Base-by-base conservation (phyloP, 2,329 filamentous ascomycete species). In the Aureobasidium pullulans region DNA sequence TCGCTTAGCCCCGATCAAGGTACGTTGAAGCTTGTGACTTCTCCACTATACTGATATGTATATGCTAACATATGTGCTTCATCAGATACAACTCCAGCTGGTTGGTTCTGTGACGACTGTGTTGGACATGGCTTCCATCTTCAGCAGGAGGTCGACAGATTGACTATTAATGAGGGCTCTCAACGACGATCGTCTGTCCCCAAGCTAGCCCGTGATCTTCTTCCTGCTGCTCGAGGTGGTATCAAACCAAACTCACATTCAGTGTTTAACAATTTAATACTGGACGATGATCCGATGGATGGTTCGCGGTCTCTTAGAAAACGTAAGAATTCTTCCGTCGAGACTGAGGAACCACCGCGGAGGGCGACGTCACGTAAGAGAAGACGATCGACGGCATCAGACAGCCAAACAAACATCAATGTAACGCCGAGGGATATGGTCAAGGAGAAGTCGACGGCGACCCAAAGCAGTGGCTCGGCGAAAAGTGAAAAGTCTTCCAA, bases 241-340 rank as follows among this genome's bases (percentile, higher is more conserved):
- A 78, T 82, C 62, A 85, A 84, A 62, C 81, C 85, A 15, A 85
- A 85, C 62, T 89, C 88, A 15, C 87, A 90, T 71, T 91, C 89
- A 0, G 84, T 90, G 31, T 91, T 91, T 72, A 88, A 88, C 64
- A 85, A 85, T 59, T 76, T 88, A 10, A 85, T 88, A 39, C 78
- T 88, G 57, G 83, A 88, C 57, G 87, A 88, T 62, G 87, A 90
- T 67, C 81, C 86, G 7, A 79, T 87, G 76, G 88, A 93, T 71
- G 88, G 87, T 47, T 86, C 89, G 8, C 86, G 90, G 57, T 83
- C 88, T 34, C 76, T 96, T 61, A 83, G 92, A 62, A 96, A 96
- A 74, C 84, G 92, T 57, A 96, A 93, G 72, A 86, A 89, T 16
- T 90, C 89, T 1, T 87, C 88, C 3, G 82, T 84, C 60, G 78